Evolutionary conservation across 2,329 filamentous ascomycete species (phyloP).

Genomic region (Cryphonectria carpinicola): DNA sequence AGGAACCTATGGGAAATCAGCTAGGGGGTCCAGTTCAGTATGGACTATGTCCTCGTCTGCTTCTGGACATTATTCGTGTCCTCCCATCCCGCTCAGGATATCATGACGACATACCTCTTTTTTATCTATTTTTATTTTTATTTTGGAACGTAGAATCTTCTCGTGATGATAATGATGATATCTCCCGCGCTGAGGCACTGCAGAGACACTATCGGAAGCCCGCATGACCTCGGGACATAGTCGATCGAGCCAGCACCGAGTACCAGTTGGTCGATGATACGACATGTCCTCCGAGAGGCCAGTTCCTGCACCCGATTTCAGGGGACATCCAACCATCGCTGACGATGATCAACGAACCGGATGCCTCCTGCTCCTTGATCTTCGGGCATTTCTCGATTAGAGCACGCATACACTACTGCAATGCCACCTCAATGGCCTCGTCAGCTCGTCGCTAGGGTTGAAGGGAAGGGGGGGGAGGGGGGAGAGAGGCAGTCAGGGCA

Average conservation of each 20-base stretch:
- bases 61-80: not conserved
- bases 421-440: conserved; percentile 17
- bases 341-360: not conserved
- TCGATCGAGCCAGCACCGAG: conserved; percentile 12
- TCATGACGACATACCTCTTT: conserved; percentile 21
- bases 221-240: conserved; percentile 22
- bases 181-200: conserved; percentile 8
- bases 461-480: not conserved
- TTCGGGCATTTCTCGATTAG: conserved; percentile 14
- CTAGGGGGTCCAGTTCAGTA: not conserved
- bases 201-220: conserved; percentile 22
- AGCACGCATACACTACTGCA: conserved; percentile 25
- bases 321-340: not conserved
- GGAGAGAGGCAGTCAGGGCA: conserved; percentile 2
- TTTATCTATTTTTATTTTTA: not conserved
- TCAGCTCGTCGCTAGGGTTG: not conserved
- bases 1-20: not conserved
- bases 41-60: not conserved
- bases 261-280: not conserved
- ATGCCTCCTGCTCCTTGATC: conserved; percentile 1
- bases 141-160: not conserved
- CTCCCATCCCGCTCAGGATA: conserved; percentile 8
- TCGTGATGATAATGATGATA: conserved; percentile 12
- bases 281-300: conserved; percentile 1
- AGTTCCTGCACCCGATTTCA: conserved; percentile 10